phyloP scores from a whole-genome alignment of 2,329 filamentous ascomycete species.

The Trichoderma koningiopsis region DNA sequence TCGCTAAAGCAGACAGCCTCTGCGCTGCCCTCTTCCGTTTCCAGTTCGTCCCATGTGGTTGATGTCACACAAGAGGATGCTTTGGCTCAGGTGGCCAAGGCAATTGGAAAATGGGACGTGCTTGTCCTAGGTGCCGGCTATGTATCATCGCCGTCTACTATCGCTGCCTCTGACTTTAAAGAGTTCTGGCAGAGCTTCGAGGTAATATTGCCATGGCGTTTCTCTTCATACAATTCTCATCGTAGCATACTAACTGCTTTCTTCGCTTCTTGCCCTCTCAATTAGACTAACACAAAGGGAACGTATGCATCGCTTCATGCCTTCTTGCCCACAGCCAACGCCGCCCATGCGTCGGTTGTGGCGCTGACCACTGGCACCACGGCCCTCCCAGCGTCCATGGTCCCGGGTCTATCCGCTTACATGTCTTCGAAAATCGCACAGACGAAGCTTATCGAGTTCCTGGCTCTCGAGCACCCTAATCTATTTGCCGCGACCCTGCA shows the following conservation, averaged over 20 bases:
- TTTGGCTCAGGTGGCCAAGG: conserved; percentile 23
- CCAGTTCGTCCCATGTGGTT: conserved; percentile 5
- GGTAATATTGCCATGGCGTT: conserved; percentile 21
- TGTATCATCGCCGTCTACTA: conserved; percentile 26
- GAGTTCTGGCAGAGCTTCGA: conserved; percentile 34
- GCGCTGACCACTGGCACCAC: conserved; percentile 31
- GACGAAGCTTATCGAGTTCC: conserved; percentile 33
- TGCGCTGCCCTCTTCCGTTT: conserved; percentile 1
- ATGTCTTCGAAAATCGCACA: conserved; percentile 21
- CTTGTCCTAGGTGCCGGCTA: conserved; percentile 28
- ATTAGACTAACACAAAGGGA: conserved; percentile 20
- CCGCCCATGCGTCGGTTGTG: conserved; percentile 27
- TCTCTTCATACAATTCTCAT: too few relatives aligned
- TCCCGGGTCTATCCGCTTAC: conserved; percentile 27
- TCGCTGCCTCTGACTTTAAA: conserved; percentile 26
- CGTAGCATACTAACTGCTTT: background rate
- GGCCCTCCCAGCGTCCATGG: conserved; percentile 26
- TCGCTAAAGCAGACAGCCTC: conserved; percentile 11
- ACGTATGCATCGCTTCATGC: conserved; percentile 21
- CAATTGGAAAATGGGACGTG: conserved; percentile 28
- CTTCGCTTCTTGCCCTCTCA: background rate
- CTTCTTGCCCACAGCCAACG: conserved; percentile 23
- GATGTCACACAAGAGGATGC: conserved; percentile 14
- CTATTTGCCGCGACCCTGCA: conserved; percentile 32
- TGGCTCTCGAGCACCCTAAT: conserved; percentile 33